Evolutionary conservation across 2,329 filamentous ascomycete species (phyloP).

Genomic region (Coleophoma crateriformis): DNA sequence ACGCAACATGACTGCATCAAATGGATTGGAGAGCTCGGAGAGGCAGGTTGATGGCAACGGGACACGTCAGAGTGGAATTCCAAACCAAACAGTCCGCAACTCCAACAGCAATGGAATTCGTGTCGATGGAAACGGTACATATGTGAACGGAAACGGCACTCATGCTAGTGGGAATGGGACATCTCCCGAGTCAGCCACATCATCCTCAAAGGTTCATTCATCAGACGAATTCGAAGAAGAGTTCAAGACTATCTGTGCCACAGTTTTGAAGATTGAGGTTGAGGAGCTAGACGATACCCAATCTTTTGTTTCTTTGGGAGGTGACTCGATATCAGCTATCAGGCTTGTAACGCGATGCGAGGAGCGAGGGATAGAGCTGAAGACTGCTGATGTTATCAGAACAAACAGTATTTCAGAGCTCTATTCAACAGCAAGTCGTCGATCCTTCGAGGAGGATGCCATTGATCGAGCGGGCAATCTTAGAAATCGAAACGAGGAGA

Average conservation of each 20-base stretch:
- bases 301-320: conserved; percentile 1
- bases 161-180: background rate
- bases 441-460: background rate
- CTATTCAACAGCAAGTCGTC: background rate
- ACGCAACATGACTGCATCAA: background rate
- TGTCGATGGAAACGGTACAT: background rate
- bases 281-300: background rate
- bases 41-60: background rate
- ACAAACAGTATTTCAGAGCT: background rate
- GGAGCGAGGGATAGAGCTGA: conserved; percentile 1
- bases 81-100: background rate
- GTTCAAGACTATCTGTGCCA: background rate
- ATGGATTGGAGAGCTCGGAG: background rate
- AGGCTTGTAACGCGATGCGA: background rate
- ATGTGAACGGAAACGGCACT: background rate
- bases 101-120: background rate
- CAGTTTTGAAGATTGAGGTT: background rate
- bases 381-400: background rate
- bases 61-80: background rate
- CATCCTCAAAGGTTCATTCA: background rate
- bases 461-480: background rate
- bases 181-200: background rate
- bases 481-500: background rate
- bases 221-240: background rate
- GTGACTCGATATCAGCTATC: conserved; percentile 1